These are phyloP conservation scores for Coemansia erecta DNA, from an alignment of 192 early-diverging fungal species.

Conservation along the genomic window DNA sequence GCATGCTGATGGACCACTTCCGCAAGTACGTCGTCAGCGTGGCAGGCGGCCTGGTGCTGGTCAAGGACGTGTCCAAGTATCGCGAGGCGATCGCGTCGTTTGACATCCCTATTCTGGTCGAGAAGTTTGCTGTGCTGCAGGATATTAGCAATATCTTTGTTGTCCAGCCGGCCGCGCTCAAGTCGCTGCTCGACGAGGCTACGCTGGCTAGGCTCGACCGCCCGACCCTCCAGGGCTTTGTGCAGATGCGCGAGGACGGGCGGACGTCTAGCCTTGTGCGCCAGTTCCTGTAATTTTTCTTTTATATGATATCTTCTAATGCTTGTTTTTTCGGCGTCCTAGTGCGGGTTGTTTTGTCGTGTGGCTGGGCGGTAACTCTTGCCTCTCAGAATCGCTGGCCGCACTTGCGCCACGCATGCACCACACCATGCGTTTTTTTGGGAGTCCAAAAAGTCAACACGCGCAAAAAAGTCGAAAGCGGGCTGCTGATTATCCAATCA, in stretches of 20 bases:
- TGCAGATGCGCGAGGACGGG: conserved; percentile 86
- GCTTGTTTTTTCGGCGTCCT: too few species aligned
- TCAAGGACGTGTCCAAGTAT: conserved; percentile 94
- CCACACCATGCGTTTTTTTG: too few species aligned
- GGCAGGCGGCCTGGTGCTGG: conserved; percentile 82
- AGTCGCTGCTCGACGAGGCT: conserved; percentile 83
- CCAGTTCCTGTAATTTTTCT: conserved; percentile 23
- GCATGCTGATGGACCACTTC: conserved; percentile 88
- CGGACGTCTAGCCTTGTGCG: conserved; percentile 50
- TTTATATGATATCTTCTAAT: too few species aligned
- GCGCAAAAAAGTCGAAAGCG: too few species aligned
- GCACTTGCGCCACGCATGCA: too few species aligned
- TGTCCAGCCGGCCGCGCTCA: conserved; percentile 86
- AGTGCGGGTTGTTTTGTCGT: too few species aligned
- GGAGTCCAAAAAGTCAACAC: too few species aligned
- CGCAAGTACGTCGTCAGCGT: conserved; percentile 84
- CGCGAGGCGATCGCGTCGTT: conserved; percentile 81
- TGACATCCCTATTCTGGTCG: conserved; percentile 69
- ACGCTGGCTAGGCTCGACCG: conserved; percentile 77
- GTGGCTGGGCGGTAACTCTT: too few species aligned
- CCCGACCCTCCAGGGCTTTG: conserved; percentile 79
- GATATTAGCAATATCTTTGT: conserved; percentile 93
- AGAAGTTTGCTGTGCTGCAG: conserved; percentile 86
- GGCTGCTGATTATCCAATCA: too few species aligned
- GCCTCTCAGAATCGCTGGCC: too few species aligned